phyloP scores from a whole-genome alignment of 768 basidiomycete species.

The Auriscalpium vulgare region DNA sequence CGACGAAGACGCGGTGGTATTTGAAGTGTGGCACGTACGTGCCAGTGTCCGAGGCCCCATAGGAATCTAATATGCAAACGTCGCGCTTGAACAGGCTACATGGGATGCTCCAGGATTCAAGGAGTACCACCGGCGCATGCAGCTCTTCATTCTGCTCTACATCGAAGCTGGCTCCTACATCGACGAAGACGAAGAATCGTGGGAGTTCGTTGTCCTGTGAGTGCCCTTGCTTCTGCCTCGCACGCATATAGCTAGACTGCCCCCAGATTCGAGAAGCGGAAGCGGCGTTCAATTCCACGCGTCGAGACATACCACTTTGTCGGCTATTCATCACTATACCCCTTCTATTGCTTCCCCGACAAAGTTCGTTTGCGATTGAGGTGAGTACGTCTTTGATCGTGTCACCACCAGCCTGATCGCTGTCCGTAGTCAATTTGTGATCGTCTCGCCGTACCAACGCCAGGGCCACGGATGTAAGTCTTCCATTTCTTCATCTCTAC shows the following conservation, averaged over 20 bases:
- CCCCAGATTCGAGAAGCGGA: constrained; percentile 77
- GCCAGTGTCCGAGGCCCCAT: background rate
- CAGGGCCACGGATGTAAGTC: constrained; percentile 84
- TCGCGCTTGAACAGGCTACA: constrained; percentile 45
- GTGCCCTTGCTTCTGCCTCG: constrained; percentile 22
- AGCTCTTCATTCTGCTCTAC: constrained; percentile 88
- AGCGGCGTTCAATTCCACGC: constrained; percentile 41
- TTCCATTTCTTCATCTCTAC: background rate
- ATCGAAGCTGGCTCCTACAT: constrained; percentile 96
- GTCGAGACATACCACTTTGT: constrained; percentile 79
- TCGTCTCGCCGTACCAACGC: constrained; percentile 83
- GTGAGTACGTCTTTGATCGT: constrained; percentile 26
- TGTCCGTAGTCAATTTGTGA: constrained; percentile 77
- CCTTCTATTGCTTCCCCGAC: constrained; percentile 95
- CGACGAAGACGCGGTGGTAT: constrained; percentile 59
- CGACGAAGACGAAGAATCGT: constrained; percentile 84
- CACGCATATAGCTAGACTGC: background rate
- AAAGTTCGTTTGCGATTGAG: constrained; percentile 80
- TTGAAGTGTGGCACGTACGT: constrained; percentile 87
- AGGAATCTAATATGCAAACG: too few relatives aligned
- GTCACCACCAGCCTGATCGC: background rate
- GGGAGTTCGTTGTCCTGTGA: constrained; percentile 89
- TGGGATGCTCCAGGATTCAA: constrained; percentile 83
- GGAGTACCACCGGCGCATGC: constrained; percentile 89
- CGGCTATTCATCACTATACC: constrained; percentile 91